Conservation (phyloP, 371 early-diverging fungal genomes). For the Rhizopus microsporus region DNA sequence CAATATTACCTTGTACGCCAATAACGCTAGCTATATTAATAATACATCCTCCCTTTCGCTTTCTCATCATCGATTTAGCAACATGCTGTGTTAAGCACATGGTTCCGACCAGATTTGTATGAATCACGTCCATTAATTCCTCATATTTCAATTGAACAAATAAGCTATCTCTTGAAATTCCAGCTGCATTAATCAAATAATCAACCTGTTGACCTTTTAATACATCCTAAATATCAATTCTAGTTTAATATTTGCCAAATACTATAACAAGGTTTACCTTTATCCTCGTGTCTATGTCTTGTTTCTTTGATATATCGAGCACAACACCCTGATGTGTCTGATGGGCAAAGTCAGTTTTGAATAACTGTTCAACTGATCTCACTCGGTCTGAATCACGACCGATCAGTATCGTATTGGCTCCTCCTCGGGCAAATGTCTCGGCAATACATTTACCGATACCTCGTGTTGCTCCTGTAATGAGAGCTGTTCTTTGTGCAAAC, state of each 20-base stretch:
- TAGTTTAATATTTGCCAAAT: neutral
- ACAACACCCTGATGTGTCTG: constrained; percentile 42
- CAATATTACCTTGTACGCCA: constrained; percentile 77
- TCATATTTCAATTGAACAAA: constrained; percentile 48
- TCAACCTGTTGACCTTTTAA: constrained; percentile 41
- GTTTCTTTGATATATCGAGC: constrained; percentile 50
- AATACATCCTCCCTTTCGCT: constrained; percentile 66
- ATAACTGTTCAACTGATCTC: constrained; percentile 27
- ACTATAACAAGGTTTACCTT: constrained; percentile 35
- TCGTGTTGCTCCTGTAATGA: constrained; percentile 76
- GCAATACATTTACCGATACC: constrained; percentile 77
- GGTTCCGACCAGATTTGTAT: constrained; percentile 74
- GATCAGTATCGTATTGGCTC: constrained; percentile 57
- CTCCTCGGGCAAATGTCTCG: constrained; percentile 58
- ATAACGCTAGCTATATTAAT: constrained; percentile 85
- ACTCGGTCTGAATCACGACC: constrained; percentile 58
- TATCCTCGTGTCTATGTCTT: constrained; percentile 37
- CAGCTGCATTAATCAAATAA: constrained; percentile 67
- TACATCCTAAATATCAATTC: constrained; percentile 13
- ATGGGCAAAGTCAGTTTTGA: constrained; percentile 21
- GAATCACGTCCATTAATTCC: constrained; percentile 57
- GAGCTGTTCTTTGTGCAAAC: constrained; percentile 46
- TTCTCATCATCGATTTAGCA: constrained; percentile 58
- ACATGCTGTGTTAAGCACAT: constrained; percentile 65
- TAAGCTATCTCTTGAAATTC: constrained; percentile 63